These are phyloP conservation scores for Cruciata laevipes DNA, from an alignment of 257 asterid species.

Conservation along the genomic window DNA sequence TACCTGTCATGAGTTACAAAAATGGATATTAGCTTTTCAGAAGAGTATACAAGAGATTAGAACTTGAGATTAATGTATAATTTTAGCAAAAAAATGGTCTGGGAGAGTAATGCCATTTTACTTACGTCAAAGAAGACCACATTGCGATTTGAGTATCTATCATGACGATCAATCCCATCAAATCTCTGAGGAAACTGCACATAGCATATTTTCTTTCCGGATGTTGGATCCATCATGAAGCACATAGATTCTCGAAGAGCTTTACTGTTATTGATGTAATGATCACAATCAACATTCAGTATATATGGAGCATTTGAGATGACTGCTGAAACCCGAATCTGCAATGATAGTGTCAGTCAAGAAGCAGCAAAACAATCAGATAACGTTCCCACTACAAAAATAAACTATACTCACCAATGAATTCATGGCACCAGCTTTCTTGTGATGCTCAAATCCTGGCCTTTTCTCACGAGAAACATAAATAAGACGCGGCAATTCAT, in stretches of 20 bases:
- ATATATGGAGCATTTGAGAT: constrained; percentile 92
- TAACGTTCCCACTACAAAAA: no score
- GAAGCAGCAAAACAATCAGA: neutral
- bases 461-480: constrained; percentile 98
- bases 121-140: constrained; percentile 93
- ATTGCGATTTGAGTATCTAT: constrained; percentile 89
- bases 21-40: constrained; percentile 17
- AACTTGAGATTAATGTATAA: neutral
- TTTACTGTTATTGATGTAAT: constrained; percentile 90
- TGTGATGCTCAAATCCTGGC: constrained; percentile 96
- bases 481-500: constrained; percentile 83
- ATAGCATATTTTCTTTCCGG: constrained; percentile 94
- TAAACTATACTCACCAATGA: constrained; percentile 50
- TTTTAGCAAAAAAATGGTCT: neutral
- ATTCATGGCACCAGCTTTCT: constrained; percentile 98
- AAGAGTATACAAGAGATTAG: constrained; percentile 4
- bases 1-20: constrained; percentile 41
- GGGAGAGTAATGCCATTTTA: constrained; percentile 7
- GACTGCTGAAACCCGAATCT: constrained; percentile 95
- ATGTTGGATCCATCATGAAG: constrained; percentile 98
- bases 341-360: constrained; percentile 15
- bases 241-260: constrained; percentile 97
- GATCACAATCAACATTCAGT: constrained; percentile 97
- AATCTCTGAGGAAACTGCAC: constrained; percentile 98
- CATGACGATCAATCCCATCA: constrained; percentile 94